Base-by-base conservation (phyloP, 2,329 filamentous ascomycete genomes). In the Fusarium citri region DNA sequence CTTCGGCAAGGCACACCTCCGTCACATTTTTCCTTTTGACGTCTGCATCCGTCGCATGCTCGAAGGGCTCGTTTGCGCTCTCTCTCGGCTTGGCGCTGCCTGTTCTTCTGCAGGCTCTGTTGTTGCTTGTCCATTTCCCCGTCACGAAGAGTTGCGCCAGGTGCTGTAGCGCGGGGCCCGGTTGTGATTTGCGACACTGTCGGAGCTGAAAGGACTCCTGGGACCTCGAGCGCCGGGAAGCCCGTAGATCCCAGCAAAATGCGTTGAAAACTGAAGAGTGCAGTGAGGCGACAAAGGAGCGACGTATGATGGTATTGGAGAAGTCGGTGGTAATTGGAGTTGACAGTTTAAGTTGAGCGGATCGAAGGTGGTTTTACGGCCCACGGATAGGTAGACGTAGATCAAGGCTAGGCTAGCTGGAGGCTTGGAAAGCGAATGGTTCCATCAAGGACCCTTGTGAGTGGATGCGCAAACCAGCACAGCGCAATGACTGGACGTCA, bases 1-100 rank as follows among this genome's bases (percentile, higher is more conserved):
- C 86, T 78, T 48, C 84, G 83, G 72, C 85, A 87, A 3, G 86
- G 86, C 20, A 85, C 79, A 51, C 85, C 86, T 48, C 85, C 86
- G 69, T 87, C 85, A 71, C 85, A 87, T 76, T 87, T 86, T 74
- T 87, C 85, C 72, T 87, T 87, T 60, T 85, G 81, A 66, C 84
- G 81, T 62, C 85, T 84, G 74, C 85, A 87, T 55, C 83, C 83
- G 72, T 86, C 84, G 72, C 85, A 87, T 69, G 74, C 74, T 75
- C 74, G 69, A 42, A 76, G 67, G 45, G 74, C 74, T 72, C 74
- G 66, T 51, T 76, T 76, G 62, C 74, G 74, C 68, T 76, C 74
- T 75, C 74, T 69, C 55, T 76, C 74, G 53, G 72, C 74, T 47
- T 76, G 74, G 63, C 74, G 74, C 65, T 75, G 72, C 72, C 69